Base-by-base conservation (phyloP, 495 filamentous ascomycete species). In the Annulohypoxylon bovei region DNA sequence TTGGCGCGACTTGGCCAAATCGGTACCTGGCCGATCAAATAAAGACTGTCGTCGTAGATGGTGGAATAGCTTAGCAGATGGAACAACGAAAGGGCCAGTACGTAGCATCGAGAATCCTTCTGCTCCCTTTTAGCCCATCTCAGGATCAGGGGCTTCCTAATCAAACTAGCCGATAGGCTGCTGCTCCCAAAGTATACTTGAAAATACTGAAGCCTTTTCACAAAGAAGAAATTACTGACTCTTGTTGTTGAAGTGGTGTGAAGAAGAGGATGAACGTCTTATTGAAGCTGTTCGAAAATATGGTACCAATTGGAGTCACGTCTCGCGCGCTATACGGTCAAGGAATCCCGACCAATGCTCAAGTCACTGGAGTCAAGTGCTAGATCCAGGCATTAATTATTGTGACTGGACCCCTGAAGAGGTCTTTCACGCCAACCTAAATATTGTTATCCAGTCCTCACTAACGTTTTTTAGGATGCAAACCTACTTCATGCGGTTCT, bases 21-120 rank as follows among this genome's bases (percentile, higher is more conserved):
- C 52, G 12, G 32, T 55, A 1, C 52, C 52, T 6, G 52, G 52
- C 0, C 52, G 52, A 33, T 55, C 52, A n/a, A 82, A 82, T 49
- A 82, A 82, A 67, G 80, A 82, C 66, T 81, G 80, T 44, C 75
- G 80, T 25, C 81, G 81, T 47, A 69, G 80, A 32, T 82, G 80
- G 80, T 72, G 75, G 30, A 81, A 82, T 61, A 78, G 75, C n/a
- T 72, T 81, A 22, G 76, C 74, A 3, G 80, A 77, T 12, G 79
- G 78, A n/a, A 68, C 81, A 6, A 81, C 79, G 20, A 82, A 82
- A 47, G 80, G 80, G 4, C 71, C 78, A 18, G 39, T 42, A 42
- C 4, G 39, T 42, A 18, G 5, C 8, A 20, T 20, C 8, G n/a
- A 18, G 2, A 42, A 16, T 12, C 39, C 16, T 7, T 18, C 39